phyloP scores from a whole-genome alignment of 108 stramenopile species.

The Nannochloropsis salina region DNA sequence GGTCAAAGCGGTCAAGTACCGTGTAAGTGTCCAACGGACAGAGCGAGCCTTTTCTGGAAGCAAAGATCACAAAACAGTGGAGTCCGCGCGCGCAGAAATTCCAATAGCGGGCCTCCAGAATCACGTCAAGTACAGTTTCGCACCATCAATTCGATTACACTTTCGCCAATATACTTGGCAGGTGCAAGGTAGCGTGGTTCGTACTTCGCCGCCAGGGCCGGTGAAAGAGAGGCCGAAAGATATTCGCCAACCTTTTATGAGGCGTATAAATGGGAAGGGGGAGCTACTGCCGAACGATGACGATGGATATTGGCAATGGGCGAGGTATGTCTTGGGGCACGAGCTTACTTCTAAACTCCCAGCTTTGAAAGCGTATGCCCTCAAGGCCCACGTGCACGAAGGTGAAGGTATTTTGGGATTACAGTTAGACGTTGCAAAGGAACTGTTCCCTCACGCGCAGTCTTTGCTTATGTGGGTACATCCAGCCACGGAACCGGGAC shows the following conservation, averaged over 20 bases:
- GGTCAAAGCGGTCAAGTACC: neutral
- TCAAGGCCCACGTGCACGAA: neutral
- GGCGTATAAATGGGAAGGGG: neutral
- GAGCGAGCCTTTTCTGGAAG: neutral
- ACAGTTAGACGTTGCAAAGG: neutral
- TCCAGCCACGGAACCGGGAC: constrained; percentile 6
- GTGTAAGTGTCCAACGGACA: constrained; percentile 2
- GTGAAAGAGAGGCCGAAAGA: neutral
- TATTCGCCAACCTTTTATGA: neutral
- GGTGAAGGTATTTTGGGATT: neutral
- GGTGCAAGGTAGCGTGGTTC: neutral
- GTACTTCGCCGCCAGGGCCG: constrained; percentile 9
- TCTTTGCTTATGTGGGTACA: neutral
- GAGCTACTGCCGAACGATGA: neutral
- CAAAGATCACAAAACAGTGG: neutral
- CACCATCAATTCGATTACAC: neutral
- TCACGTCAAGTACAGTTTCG: constrained; percentile 7
- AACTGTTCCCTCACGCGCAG: neutral
- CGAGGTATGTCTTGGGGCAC: neutral
- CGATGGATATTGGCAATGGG: constrained; percentile 16
- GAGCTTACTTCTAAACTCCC: neutral
- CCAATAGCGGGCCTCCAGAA: neutral
- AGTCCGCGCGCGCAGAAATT: neutral
- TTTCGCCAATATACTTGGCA: neutral
- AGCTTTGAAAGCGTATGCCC: neutral